phyloP scores from a whole-genome alignment of 139 green algal species.

The Tetradesmus obliquus region DNA sequence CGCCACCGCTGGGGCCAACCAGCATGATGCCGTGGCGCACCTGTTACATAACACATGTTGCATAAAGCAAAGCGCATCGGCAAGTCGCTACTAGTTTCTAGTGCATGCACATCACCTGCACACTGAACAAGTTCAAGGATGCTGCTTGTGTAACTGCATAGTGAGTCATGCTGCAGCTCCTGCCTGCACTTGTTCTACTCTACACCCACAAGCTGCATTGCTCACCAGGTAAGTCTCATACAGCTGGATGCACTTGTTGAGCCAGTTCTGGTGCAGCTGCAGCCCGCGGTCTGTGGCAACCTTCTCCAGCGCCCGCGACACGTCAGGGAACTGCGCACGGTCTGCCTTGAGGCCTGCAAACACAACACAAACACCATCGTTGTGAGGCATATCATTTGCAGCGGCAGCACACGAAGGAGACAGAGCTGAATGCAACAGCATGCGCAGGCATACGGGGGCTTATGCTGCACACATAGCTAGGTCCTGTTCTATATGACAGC shows the following conservation, averaged over 20 bases:
- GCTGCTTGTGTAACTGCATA: too few relatives aligned
- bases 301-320: constrained; percentile 80
- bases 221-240: constrained; percentile 95
- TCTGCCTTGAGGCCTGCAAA: constrained; percentile 76
- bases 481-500: background rate
- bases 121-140: background rate
- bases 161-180: too few relatives aligned
- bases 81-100: too few relatives aligned
- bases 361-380: background rate
- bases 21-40: constrained; percentile 88
- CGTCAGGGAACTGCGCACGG: constrained; percentile 78
- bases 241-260: constrained; percentile 97
- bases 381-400: background rate
- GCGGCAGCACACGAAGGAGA: background rate
- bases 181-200: too few relatives aligned
- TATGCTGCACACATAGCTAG: background rate
- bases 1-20: constrained; percentile 87
- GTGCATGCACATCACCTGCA: background rate
- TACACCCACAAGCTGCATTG: background rate
- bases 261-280: constrained; percentile 87
- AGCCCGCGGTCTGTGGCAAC: constrained; percentile 68
- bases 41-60: constrained; percentile 72
- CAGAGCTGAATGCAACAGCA: background rate
- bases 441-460: too few relatives aligned
- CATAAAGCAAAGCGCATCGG: constrained; percentile 73